Base-by-base conservation (phyloP, 2,329 filamentous ascomycete genomes). In the Colletotrichum brevisporum region DNA sequence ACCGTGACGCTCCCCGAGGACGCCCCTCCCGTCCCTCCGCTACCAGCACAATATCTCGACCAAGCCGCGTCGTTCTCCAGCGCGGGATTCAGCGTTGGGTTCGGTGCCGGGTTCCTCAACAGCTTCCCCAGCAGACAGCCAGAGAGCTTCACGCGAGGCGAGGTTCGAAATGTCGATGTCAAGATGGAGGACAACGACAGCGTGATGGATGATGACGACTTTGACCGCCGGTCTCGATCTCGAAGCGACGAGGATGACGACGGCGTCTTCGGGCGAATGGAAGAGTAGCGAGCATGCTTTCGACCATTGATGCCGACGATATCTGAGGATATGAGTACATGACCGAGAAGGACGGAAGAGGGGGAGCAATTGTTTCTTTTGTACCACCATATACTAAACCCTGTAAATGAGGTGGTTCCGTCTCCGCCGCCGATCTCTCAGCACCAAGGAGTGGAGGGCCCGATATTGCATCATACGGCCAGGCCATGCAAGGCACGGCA, bases 181-280 rank as follows among this genome's bases (percentile, higher is more conserved):
- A 91, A 90, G 80, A 92, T 90, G 86, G 89, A 91, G 73, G 89
- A 90, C 67, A 90, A 87, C 71, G 88, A 90, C 56, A 89, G 86
- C 79, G 84, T 87, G 72, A 84, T 85, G 74, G 89, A 90, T 72
- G 91, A 94, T 63, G 89, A 91, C 74, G 90, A 92, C 70, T 88
- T 91, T 67, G 90, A 90, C 75, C 82, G 83, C 74, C 85, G 83
- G 63, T 88, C 85, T 57, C 87, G 89, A 63, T 88, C 88, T 58
- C 88, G 92, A 71, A 92, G 90, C 79, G 93, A 97, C 75, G 95
- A 97, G 75, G 94, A 97, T 71, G 95, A 98, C 73, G 95, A 98
- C 73, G 95, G 95, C 77, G 92, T 98, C 75, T 99, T 99, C 84
- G 95, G 95, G 66, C 90, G 90, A 74, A 98, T 98, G 95, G 96